phyloP scores from a whole-genome alignment of 805 yeast genomes.

The Cyberlindnera mrakii region DNA sequence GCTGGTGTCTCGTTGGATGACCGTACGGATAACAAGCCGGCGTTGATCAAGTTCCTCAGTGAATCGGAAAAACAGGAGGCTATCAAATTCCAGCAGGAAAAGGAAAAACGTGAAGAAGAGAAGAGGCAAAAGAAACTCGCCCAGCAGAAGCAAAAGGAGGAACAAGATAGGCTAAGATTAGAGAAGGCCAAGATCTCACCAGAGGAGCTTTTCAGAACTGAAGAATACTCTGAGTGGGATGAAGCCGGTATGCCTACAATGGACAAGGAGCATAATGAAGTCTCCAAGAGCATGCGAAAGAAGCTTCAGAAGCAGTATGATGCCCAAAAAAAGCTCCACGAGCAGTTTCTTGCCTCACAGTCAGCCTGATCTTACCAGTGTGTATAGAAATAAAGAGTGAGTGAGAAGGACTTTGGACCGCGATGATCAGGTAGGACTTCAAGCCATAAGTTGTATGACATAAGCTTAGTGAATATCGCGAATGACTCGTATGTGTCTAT shows the following conservation, averaged over 20 bases:
- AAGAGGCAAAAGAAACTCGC: constrained; percentile 55
- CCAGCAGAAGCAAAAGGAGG: constrained; percentile 48
- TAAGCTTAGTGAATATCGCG: no score
- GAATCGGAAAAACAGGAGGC: constrained; percentile 64
- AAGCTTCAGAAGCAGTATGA: constrained; percentile 74
- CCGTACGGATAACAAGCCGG: constrained; percentile 68
- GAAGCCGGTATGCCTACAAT: constrained; percentile 77
- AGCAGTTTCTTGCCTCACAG: constrained; percentile 40
- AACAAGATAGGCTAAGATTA: constrained; percentile 54
- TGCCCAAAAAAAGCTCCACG: constrained; percentile 76
- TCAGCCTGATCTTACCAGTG: not conserved
- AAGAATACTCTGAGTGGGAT: constrained; percentile 72
- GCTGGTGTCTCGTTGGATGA: constrained; percentile 87
- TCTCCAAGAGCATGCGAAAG: constrained; percentile 80
- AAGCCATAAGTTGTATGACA: no score
- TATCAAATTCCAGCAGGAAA: constrained; percentile 48
- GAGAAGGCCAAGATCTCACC: constrained; percentile 71
- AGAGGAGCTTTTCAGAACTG: constrained; percentile 61
- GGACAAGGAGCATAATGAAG: constrained; percentile 71
- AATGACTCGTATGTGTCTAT: no score
- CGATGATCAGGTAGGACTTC: no score
- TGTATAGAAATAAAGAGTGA: no score
- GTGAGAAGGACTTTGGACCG: no score
- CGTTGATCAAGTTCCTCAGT: constrained; percentile 76
- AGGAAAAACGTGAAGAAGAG: constrained; percentile 46